Evolutionary conservation across 2,329 filamentous ascomycete genomes (phyloP), one percentile per base, ranked within the genome.

Genomic region (Fonsecaea monophora): DNA sequence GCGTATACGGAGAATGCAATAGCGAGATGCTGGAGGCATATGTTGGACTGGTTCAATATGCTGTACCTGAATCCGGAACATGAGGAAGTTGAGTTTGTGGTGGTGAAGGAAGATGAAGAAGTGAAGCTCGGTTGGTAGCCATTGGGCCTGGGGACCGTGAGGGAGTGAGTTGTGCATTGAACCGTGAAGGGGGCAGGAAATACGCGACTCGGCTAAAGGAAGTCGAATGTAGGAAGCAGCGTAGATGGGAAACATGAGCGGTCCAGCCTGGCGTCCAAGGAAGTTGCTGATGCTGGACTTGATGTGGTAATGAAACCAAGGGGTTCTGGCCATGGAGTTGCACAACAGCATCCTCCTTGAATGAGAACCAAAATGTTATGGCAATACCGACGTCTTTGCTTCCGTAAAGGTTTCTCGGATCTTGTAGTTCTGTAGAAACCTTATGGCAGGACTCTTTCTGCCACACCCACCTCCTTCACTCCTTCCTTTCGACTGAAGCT

Each of bases 1-100:
- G 74, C 82, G 38, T 82, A 87, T 73, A 79, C 80, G 7, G 91
- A 96, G 76, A 81, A 82, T 42, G 84, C 92, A 68, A 83, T 94
- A 60, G 80, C 89, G 12, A 76, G 75, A 10, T 84, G 85, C 0
- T 84, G 86, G 69, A 72, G 75, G 12, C 76, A 80, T 2, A 84
- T 91, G 32, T 76, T 92, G 1, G 76, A 79, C 45, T 93, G 89
- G 83, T 80, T 93, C 40, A 79, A 87, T 57, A 79, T 85, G 42
- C 83, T 90, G 12, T 83, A 85, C 40, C 74, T 78, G n/a, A 74
- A 82, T 57, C 77, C 78, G 1, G 70, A 75, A 0, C 80, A 81
- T 64, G 74, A 73, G 35, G 82, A 82, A 70, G 75, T 77, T 1
- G 71, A 66, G 38, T 68, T 68, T 50, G 48, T 62, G 48, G 40